Evolutionary conservation across 129 eudicot genomes (phyloP).

Genomic region (Lactuca saligna): DNA sequence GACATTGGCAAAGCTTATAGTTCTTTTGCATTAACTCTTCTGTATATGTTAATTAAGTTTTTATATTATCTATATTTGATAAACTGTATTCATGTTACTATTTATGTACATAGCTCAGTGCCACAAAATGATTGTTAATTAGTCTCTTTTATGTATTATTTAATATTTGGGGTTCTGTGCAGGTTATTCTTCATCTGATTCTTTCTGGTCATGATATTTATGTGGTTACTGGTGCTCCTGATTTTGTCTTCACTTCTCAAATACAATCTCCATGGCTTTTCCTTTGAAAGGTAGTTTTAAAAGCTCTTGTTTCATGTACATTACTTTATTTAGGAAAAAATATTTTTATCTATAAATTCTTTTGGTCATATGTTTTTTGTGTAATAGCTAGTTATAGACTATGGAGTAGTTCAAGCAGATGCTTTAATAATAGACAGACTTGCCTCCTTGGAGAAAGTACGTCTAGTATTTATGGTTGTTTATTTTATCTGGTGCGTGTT

Average conservation of each 20-base stretch:
- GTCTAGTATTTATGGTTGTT: neutral
- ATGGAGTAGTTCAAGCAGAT: slow-evolving; percentile 99
- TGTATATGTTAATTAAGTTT: no score
- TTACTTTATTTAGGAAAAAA: neutral
- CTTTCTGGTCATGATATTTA: slow-evolving; percentile 93
- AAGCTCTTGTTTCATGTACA: neutral
- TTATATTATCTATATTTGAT: no score
- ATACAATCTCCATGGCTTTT: slow-evolving; percentile 86
- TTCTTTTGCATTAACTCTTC: no score
- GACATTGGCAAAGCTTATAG: no score
- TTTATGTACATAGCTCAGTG: no score
- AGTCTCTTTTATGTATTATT: no score
- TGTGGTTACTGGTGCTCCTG: slow-evolving; percentile 97
- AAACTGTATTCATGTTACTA: no score
- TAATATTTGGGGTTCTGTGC: slow-evolving; percentile 8
- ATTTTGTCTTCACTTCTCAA: slow-evolving; percentile 77
- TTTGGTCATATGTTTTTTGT: no score
- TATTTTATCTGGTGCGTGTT: no score
- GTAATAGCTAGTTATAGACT: slow-evolving; percentile 75
- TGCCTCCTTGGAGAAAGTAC: slow-evolving; percentile 87
- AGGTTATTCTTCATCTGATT: slow-evolving; percentile 90
- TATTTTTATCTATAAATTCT: neutral
- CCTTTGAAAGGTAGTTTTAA: slow-evolving; percentile 68
- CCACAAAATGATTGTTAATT: no score
- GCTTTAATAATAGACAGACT: slow-evolving; percentile 98